These are phyloP conservation scores for Blumeria graminis DNA, from an alignment of 2,329 filamentous ascomycete genomes.

Conservation along the genomic window DNA sequence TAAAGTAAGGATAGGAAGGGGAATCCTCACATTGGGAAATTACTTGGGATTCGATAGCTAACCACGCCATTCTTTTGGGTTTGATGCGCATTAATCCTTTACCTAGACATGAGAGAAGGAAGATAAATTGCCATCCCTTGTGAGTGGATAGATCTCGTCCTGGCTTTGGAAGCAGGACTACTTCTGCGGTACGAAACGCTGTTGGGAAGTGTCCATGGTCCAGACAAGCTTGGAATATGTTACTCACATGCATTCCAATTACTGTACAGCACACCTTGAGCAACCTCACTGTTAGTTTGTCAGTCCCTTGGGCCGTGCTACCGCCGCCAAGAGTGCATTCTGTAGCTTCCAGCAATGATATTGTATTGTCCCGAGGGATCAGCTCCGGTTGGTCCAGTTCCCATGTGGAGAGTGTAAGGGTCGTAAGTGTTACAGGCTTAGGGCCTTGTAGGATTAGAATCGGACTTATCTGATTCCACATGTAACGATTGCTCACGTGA, in stretches of 20 bases:
- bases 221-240: background rate
- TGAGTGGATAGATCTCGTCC: background rate
- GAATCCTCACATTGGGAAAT: too few relatives aligned
- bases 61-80: background rate
- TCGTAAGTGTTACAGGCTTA: too few relatives aligned
- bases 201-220: too few relatives aligned
- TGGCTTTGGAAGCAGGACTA: background rate
- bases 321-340: too few relatives aligned
- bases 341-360: too few relatives aligned
- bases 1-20: too few relatives aligned
- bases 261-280: background rate
- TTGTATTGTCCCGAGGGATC: too few relatives aligned
- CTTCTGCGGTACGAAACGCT: background rate
- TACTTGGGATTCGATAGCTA: background rate
- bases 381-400: too few relatives aligned
- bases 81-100: background rate
- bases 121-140: background rate
- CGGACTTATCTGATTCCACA: too few relatives aligned
- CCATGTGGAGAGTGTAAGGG: too few relatives aligned
- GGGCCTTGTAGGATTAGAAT: too few relatives aligned
- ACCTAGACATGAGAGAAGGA: background rate
- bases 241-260: background rate
- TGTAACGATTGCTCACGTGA: too few relatives aligned
- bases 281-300: background rate
- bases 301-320: background rate